Base-by-base conservation (phyloP, 768 basidiomycete genomes). In the Tulasnella sp. region DNA sequence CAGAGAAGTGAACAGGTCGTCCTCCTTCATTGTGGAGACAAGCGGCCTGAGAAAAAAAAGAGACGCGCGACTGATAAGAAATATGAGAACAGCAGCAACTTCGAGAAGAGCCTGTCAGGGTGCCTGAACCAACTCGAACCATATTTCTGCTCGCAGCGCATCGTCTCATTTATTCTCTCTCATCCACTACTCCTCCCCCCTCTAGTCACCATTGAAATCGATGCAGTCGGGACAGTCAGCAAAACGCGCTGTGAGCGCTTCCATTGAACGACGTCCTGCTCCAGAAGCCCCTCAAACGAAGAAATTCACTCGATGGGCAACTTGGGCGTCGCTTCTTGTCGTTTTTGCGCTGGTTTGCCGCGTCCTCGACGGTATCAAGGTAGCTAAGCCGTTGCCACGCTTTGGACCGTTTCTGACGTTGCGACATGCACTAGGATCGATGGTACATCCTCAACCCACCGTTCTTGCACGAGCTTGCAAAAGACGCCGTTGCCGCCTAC, bases 391-490 rank as follows among this genome's bases (percentile, higher is more conserved):
- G n/a, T n/a, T n/a, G n/a, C n/a, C n/a, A n/a, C n/a, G n/a, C n/a
- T n/a, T n/a, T n/a, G n/a, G n/a, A n/a, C 29, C 52, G 19, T 45
- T 8, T 37, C 54, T 45, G 31, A 37, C 42, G 42, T 34, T 67
- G 67, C 45, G 49, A n/a, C 25, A 36, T 38, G 68, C 52, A 45
- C 15, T 78, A 96, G 95, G 86, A 91, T 68, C 89, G 89, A 76
- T 98, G 91, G 89, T 98, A 97, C 83, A 89, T 95, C 76, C 88
- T 99, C 77, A 89, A 94, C 80, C 93, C 91, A 1, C 83, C 84
- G 3, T 84, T 84, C 70, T 84, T 98, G 19, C 92, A 96, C 81
- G 85, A 89, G 78, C 88, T 97, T 40, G 88, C 91, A 15, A 85
- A 89, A 81, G 86, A 88, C 11, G 93, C 96, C 69, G 88, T 98